phyloP scores from a whole-genome alignment of 2,329 filamentous ascomycete species.

The Aspergillus floridensis region DNA sequence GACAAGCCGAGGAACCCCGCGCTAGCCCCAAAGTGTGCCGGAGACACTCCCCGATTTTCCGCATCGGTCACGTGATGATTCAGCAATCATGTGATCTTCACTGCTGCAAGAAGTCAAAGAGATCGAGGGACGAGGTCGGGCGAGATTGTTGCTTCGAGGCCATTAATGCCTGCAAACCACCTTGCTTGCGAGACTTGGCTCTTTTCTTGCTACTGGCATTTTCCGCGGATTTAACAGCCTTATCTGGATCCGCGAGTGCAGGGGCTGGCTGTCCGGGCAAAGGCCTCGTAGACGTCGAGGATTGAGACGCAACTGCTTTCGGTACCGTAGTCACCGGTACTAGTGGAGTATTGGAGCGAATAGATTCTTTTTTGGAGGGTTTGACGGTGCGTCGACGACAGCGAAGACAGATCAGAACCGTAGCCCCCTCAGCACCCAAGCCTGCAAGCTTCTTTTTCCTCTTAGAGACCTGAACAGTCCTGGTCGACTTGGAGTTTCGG shows the following conservation, averaged over 20 bases:
- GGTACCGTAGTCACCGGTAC: constrained; percentile 10
- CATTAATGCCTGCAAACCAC: constrained; percentile 54
- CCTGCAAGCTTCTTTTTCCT: constrained; percentile 14
- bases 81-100: constrained; percentile 14
- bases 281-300: constrained; percentile 12
- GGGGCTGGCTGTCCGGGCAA: constrained; percentile 7
- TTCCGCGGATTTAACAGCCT: constrained; percentile 27
- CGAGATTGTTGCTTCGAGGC: constrained; percentile 40
- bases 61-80: constrained; percentile 18
- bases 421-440: constrained; percentile 22
- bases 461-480: constrained; percentile 26
- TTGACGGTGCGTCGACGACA: constrained; percentile 36
- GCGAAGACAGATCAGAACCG: constrained; percentile 38
- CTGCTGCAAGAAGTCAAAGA: constrained; percentile 55
- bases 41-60: constrained; percentile 18
- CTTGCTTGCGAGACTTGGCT: constrained; percentile 54
- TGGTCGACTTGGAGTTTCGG: constrained; percentile 32
- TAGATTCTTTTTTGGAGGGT: constrained; percentile 19
- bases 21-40: constrained; percentile 27
- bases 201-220: constrained; percentile 55
- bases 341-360: constrained; percentile 12
- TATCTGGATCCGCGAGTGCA: constrained; percentile 7
- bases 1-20: constrained; percentile 27
- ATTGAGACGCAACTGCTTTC: constrained; percentile 9
- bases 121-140: constrained; percentile 41